Evolutionary conservation across 1,139 yeast species (phyloP).

Genomic region (Arxiozyma telluris): DNA sequence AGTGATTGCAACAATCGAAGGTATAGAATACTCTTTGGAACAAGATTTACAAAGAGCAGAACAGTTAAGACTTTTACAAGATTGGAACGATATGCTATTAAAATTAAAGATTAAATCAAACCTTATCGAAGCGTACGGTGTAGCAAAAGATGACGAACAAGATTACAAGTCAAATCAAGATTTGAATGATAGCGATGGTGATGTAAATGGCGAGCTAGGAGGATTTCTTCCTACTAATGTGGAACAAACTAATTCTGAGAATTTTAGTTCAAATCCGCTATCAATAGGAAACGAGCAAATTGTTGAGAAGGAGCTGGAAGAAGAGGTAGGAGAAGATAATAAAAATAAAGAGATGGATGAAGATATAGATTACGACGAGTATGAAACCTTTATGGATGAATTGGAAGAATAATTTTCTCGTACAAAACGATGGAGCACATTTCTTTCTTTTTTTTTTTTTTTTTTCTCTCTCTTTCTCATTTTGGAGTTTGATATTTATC

Average conservation of each 20-base stretch:
- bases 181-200: conserved; percentile 6
- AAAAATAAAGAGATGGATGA: background rate
- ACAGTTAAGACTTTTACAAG: conserved; percentile 47
- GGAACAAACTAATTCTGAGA: background rate
- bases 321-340: background rate
- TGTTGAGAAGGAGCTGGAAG: background rate
- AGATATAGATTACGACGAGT: conserved; percentile 18
- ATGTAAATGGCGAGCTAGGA: background rate
- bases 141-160: conserved; percentile 27
- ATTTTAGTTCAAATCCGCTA: background rate
- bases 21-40: conserved; percentile 43
- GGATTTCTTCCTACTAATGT: background rate
- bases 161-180: conserved; percentile 5
- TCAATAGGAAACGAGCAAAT: background rate
- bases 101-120: conserved; percentile 67
- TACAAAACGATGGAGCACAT: background rate
- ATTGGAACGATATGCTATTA: conserved; percentile 67
- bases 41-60: conserved; percentile 40
- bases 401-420: conserved; percentile 6
- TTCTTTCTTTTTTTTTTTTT: background rate
- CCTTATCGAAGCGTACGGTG: conserved; percentile 58
- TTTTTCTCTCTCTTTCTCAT: background rate
- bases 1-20: conserved; percentile 45
- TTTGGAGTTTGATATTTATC: background rate
- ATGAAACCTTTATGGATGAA: conserved; percentile 21